Conservation (phyloP, 768 basidiomycete species). For the Cubamyces sp. region DNA sequence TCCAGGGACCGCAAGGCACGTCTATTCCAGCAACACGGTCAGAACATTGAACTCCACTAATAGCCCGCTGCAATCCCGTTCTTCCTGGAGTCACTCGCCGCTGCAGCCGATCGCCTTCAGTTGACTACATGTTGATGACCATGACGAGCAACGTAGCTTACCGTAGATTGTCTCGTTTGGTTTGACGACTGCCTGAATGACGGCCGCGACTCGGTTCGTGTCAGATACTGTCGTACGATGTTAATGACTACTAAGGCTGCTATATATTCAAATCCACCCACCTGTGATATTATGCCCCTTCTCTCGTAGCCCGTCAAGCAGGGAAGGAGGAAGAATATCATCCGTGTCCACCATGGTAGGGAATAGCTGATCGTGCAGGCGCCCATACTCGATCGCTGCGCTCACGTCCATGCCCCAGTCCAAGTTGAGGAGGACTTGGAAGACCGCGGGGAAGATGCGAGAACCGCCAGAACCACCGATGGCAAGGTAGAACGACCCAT, state of each 20-base stretch:
- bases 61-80: conserved; percentile 92
- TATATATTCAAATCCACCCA: conserved; percentile 34
- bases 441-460: conserved; percentile 77
- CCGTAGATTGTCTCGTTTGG: conserved; percentile 64
- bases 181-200: conserved; percentile 68
- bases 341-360: conserved; percentile 68
- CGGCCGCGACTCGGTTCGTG: conserved; percentile 72
- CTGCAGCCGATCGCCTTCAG: conserved; percentile 40
- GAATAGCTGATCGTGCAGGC: conserved; percentile 87
- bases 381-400: conserved; percentile 79
- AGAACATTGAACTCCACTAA: conserved; percentile 38
- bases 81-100: conserved; percentile 90
- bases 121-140: conserved; percentile 1
- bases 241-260: not conserved
- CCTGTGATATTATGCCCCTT: conserved; percentile 77
- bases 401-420: conserved; percentile 84
- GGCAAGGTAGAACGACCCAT: conserved; percentile 74
- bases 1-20: not conserved
- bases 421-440: conserved; percentile 79
- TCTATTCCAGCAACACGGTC: conserved; percentile 10
- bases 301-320: conserved; percentile 57
- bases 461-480: conserved; percentile 90
- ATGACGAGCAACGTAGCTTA: conserved; percentile 31
- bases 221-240: conserved; percentile 51
- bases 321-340: conserved; percentile 53